Base-by-base conservation (phyloP, 257 asterid genomes). In the Eustoma russellianum region DNA sequence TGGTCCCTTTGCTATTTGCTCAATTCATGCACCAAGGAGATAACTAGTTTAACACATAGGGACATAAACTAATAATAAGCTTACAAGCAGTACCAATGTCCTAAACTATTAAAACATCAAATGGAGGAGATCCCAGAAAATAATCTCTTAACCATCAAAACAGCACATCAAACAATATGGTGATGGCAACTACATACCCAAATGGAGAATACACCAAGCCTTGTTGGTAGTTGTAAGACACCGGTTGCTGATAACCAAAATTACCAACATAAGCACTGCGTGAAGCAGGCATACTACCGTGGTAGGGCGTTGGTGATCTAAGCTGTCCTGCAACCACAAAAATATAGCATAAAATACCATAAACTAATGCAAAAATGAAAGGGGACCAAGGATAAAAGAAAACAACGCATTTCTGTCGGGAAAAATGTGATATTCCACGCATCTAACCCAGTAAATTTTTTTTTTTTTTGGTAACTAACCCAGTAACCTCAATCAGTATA, bases 181-280 rank as follows among this genome's bases (percentile, higher is more conserved):
- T 52, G 19, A 17, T 19, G 0, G 54, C 55, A 59, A n/a, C 28
- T 50, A 50, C 88, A 77, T 73, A 91, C 98, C 98, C 98, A 65
- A 78, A 87, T 7, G 96, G 95, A 60, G 96, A 67, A 74, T 87
- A 91, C 82, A 91, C 73, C 70, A 86, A 33, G 69, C 88, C 81
- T 76, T 91, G 98, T 68, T 87, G 98, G 72, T 61, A 91, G 60
- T 89, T 83, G 62, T 84, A 91, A 34, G 82, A 53, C 48, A 75
- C 73, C 33, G 96, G 95, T 62, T 80, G 98, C 75, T 84, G 98
- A 67, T 83, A 83, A 43, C 94, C 90, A 70, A 66, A 79, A 70
- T 41, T 78, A 75, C 96, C 96, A 62, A 74, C 17, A 44, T 84
- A 87, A 66, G 93, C 78, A 72, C 96, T 89, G 62, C 98, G 85